A percentile compares a stretch with the other conserved stretches of the same genome.
Conservation (phyloP, 2,329 filamentous ascomycete genomes). For the Fusarium austroafricanum region DNA sequence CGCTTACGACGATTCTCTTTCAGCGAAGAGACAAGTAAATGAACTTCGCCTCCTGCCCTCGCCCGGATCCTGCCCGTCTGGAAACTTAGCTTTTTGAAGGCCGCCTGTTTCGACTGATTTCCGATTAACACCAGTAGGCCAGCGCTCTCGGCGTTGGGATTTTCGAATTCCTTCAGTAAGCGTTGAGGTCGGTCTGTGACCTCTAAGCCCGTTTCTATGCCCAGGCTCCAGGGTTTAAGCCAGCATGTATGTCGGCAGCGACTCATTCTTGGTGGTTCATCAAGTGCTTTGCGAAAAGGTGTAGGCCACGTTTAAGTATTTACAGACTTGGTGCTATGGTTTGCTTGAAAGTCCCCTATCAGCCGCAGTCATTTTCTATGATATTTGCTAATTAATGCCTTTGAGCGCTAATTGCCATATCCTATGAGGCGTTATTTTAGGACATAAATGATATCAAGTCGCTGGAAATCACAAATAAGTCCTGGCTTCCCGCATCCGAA, state of each 20-base stretch:
- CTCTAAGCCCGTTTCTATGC: slow-evolving; percentile 10
- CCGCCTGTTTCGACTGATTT: slow-evolving; percentile 18
- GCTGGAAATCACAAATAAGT: too few species aligned
- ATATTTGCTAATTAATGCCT: too few species aligned
- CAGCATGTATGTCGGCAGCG: slow-evolving; percentile 23
- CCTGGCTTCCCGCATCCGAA: too few species aligned
- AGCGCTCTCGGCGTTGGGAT: slow-evolving; percentile 8
- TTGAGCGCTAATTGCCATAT: too few species aligned
- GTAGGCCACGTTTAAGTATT: too few species aligned
- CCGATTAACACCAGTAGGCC: slow-evolving; percentile 19
- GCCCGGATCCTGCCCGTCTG: slow-evolving; percentile 3
- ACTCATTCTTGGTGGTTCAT: slow-evolving; percentile 6
- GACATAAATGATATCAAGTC: too few species aligned
- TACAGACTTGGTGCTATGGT: too few species aligned
- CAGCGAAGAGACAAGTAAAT: slow-evolving; percentile 15
- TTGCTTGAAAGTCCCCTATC: too few species aligned
- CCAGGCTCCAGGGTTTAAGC: slow-evolving; percentile 18
- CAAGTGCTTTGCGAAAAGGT: too few species aligned
- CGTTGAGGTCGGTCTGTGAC: slow-evolving; percentile 23
- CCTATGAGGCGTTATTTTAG: too few species aligned
- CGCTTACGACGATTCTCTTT: background rate
- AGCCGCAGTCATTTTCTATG: too few species aligned
- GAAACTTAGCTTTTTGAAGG: slow-evolving; percentile 8
- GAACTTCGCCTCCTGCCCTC: slow-evolving; percentile 11
- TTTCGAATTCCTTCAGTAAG: slow-evolving; percentile 11